A percentile compares a stretch with the other conserved stretches of the same genome.
These are phyloP conservation scores for Coniferiporia sulphurascens DNA, from an alignment of 1,284 basidiomycete genomes.

Conservation along the genomic window DNA sequence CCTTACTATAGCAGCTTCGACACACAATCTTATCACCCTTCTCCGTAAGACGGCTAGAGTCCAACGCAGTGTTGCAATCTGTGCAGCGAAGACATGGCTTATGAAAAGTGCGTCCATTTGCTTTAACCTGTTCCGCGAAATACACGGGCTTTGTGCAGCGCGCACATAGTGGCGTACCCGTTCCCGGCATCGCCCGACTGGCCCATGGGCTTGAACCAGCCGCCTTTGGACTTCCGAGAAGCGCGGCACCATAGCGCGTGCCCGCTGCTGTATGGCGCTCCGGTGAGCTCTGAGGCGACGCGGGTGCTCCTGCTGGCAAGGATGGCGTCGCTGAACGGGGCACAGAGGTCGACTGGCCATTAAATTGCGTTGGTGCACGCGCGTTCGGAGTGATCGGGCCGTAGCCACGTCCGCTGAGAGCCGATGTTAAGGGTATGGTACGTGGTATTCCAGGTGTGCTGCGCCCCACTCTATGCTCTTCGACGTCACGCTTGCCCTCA, in stretches of 20 bases:
- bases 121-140: slow-evolving; percentile 69
- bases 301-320: slow-evolving; percentile 18
- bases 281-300: slow-evolving; percentile 27
- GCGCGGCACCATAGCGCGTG: slow-evolving; percentile 46
- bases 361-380: slow-evolving; percentile 12
- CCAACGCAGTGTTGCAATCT: slow-evolving; percentile 59
- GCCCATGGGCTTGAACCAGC: slow-evolving; percentile 26
- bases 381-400: background rate
- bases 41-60: slow-evolving; percentile 65
- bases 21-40: slow-evolving; percentile 69
- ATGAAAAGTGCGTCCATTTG: slow-evolving; percentile 71
- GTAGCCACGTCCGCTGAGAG: background rate
- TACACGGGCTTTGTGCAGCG: slow-evolving; percentile 56
- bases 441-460: slow-evolving; percentile 12
- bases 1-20: slow-evolving; percentile 68
- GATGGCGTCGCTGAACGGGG: background rate
- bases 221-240: slow-evolving; percentile 20
- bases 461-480: background rate
- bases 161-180: slow-evolving; percentile 48
- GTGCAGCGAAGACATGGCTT: slow-evolving; percentile 70
- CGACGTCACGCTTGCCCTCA: background rate
- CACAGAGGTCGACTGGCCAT: slow-evolving; percentile 19
- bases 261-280: slow-evolving; percentile 41
- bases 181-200: slow-evolving; percentile 19
- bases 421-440: slow-evolving; percentile 12